These are phyloP conservation scores for Berberis thunbergii DNA, from an alignment of 164 flowering plant species.

Conservation along the genomic window DNA sequence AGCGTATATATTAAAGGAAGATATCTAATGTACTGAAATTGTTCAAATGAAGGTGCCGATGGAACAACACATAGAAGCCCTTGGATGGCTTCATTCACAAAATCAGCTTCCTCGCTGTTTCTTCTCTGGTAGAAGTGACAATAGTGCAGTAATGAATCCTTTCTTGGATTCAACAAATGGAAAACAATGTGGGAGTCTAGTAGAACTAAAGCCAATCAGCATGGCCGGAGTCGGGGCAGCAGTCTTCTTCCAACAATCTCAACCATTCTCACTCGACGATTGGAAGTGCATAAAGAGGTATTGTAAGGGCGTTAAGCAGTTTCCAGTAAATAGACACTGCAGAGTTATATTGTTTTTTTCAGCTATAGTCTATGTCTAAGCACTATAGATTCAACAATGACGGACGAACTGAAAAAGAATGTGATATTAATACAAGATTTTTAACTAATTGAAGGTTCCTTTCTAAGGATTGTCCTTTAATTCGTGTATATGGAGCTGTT, in stretches of 20 bases:
- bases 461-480: slow-evolving; percentile 62
- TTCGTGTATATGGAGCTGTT: slow-evolving; percentile 96
- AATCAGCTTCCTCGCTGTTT: slow-evolving; percentile 54
- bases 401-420: background rate
- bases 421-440: background rate
- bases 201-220: slow-evolving; percentile 32
- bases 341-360: too few relatives aligned
- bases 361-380: too few relatives aligned
- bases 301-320: too few relatives aligned
- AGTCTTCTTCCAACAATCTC: slow-evolving; percentile 53
- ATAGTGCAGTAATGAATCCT: slow-evolving; percentile 9
- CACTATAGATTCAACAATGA: too few relatives aligned
- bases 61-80: slow-evolving; percentile 52
- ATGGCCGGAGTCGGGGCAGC: slow-evolving; percentile 92
- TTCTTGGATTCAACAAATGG: slow-evolving; percentile 22
- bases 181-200: slow-evolving; percentile 10
- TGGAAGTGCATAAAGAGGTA: slow-evolving; percentile 89
- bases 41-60: slow-evolving; percentile 62
- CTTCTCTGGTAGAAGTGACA: slow-evolving; percentile 60
- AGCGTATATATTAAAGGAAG: background rate
- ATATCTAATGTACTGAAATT: background rate
- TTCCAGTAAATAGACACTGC: too few relatives aligned
- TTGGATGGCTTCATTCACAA: slow-evolving; percentile 79
- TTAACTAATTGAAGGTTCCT: slow-evolving; percentile 45
- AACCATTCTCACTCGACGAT: slow-evolving; percentile 56